Percentiles rank a stretch among this genome's conserved stretches.
Evolutionary conservation across 306 rosid genomes (phyloP).

Genomic region (Medicago lupulina): DNA sequence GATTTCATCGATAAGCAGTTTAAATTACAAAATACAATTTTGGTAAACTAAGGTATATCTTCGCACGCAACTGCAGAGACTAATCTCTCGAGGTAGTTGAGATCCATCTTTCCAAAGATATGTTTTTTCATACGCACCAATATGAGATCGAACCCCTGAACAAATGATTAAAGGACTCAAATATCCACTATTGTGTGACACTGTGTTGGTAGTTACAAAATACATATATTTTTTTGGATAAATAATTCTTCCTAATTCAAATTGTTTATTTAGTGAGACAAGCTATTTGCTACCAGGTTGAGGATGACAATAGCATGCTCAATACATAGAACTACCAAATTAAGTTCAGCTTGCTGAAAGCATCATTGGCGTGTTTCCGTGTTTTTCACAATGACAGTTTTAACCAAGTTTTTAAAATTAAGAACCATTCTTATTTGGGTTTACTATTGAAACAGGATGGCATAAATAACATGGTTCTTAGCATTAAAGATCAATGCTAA

Average conservation of each 20-base stretch:
- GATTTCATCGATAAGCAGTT: constrained; percentile 55
- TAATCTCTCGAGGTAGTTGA: not conserved
- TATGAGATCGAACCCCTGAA: too few species aligned
- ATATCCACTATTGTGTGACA: not conserved
- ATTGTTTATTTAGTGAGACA: not conserved
- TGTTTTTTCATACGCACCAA: too few species aligned
- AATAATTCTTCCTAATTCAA: not conserved
- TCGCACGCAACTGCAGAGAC: not conserved
- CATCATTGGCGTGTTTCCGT: not conserved
- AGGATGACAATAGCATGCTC: not conserved
- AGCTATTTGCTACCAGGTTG: not conserved
- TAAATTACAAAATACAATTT: constrained; percentile 21
- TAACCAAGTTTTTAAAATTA: not conserved
- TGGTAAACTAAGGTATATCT: not conserved
- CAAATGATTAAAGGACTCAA: not conserved
- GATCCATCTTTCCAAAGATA: not conserved
- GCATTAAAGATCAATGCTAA: too few species aligned
- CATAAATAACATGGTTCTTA: too few species aligned
- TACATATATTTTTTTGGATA: not conserved
- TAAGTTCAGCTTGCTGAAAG: not conserved
- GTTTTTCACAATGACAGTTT: not conserved
- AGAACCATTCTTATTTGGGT: not conserved
- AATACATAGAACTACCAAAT: not conserved
- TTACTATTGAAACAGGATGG: too few species aligned
- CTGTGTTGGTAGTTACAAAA: not conserved